Evolutionary conservation across 257 asterid genomes (phyloP), one percentile per base, ranked within the genome.

Genomic region (Przewalskia tangutica): DNA sequence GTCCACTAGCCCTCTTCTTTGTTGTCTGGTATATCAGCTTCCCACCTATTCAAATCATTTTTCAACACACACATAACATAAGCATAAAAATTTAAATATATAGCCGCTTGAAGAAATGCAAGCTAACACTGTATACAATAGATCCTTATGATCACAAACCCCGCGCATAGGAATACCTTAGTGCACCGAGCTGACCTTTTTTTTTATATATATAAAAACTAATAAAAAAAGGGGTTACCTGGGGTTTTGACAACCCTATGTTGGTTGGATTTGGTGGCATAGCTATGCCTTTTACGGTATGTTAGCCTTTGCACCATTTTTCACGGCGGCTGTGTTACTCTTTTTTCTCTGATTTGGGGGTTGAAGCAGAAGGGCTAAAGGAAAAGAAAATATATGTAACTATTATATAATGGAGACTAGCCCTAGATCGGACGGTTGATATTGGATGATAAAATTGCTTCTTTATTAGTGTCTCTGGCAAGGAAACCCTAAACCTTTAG

Each of bases 241-340:
- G 98, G 98, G 58, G 97, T 93, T 87, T 94, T 94, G 46, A 94
- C 97, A 81, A 94, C 73, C 12, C 97, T 85, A 77, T 94, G 97
- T 44, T 93, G 97, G 56, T 94, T 93, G 5, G 98, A 94, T 70
- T 91, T 94, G 36, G 97, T 94, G 82, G 98, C 98, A 82, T 94
- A 94, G 87, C 97, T 94, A 36, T 94, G 98, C 60, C 98, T 85
- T 76, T 77, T 87, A 46, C 95, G 84, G 55, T 94, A 94, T 0
- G 97, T 90, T 0, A 94, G 89, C 20, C 97, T 84, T 65, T 94
- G 98, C 86, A 91, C 97, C 98, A 94, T 94, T 85, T 88, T 86
- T 51, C 38, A 10, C 78, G 58, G 54, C 79, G 38, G 58, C 84
- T 56, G 44, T 42, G 18, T 20, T 18, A 58, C 55, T 18, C 62